phyloP scores from a whole-genome alignment of 1,284 basidiomycete genomes.

The Cryptococcus hybrid region DNA sequence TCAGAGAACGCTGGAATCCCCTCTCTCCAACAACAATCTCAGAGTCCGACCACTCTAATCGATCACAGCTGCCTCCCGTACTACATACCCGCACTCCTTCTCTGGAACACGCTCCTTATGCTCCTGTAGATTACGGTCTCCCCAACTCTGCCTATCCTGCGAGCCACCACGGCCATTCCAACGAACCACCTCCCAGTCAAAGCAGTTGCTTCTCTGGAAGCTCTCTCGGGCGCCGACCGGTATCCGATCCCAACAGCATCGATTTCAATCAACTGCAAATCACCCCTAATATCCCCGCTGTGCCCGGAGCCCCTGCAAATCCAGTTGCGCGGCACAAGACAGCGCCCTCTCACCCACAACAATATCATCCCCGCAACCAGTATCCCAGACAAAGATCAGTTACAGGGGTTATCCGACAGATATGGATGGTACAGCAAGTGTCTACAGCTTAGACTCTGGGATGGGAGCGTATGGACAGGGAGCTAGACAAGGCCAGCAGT shows the following conservation, averaged over 20 bases:
- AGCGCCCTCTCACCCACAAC: constrained; percentile 7
- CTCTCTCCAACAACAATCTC: constrained; percentile 10
- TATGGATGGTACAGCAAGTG: constrained; percentile 38
- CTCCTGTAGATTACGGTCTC: constrained; percentile 42
- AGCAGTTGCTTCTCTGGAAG: constrained; percentile 24
- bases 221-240: constrained; percentile 26
- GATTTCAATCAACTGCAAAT: constrained; percentile 34
- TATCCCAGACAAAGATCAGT: constrained; percentile 11
- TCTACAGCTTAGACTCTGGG: constrained; percentile 47
- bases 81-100: constrained; percentile 17
- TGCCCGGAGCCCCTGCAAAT: constrained; percentile 5
- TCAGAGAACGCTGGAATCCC: constrained; percentile 24
- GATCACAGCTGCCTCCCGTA: neutral
- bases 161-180: constrained; percentile 9
- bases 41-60: constrained; percentile 1
- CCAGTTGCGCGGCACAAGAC: constrained; percentile 15
- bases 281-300: constrained; percentile 10
- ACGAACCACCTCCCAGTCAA: constrained; percentile 16
- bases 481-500: constrained; percentile 5
- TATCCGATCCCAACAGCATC: constrained; percentile 41
- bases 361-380: constrained; percentile 4
- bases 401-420: constrained; percentile 12
- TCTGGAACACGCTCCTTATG: constrained; percentile 33
- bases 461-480: constrained; percentile 37
- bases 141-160: constrained; percentile 18